Evolutionary conservation across 2,329 filamentous ascomycete genomes (phyloP), one percentile per base, ranked within the genome.

Genomic region (Venturiaceae sp.): DNA sequence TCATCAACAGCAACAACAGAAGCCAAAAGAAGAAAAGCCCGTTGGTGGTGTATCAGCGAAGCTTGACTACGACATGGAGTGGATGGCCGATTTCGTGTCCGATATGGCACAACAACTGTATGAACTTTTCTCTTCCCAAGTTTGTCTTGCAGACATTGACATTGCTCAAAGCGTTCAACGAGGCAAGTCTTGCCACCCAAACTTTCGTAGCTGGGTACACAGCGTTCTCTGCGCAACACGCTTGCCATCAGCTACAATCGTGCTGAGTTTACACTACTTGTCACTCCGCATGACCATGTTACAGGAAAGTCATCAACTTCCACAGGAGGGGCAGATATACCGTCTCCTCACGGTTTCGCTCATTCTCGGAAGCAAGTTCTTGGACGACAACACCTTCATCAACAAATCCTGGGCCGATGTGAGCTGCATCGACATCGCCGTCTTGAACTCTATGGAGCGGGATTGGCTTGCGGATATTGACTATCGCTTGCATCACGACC

Each of bases 301-400:
- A 66, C 86, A 83, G 66, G 44, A 50, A 50, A 13, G 44, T 30
- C 26, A 26, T 16, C 69, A 63, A 54, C 65, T 62, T 41, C 66
- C 67, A 16, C 63, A 64, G 23, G 82, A 82, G 58, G 87, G 86
- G 46, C 86, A 94, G 69, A 82, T 95, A 58, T 95, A 92, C 80
- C 87, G 90, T 61, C 86, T 95, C 76, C 80, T 96, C 63, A 95
- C 91, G 6, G 87, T 92, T 37, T 84, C 88, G 7, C 77, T 96
- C 59, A 81, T 96, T 55, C 80, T 96, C 57, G 92, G 90, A 61
- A 95, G 90, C 83, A 96, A 96, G 76, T 96, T 96, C 68, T 78
- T 96, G 64, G 92, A 96, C 68, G 92, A 96, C 78, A 96, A 96
- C 75, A 96, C 92, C 5, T 96, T 96, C 74, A 92, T 96, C 79